Percentiles rank a stretch among this genome's conserved stretches.
Evolutionary conservation across 2,329 filamentous ascomycete species (phyloP).

Genomic region (Tolypocladium amazonense): DNA sequence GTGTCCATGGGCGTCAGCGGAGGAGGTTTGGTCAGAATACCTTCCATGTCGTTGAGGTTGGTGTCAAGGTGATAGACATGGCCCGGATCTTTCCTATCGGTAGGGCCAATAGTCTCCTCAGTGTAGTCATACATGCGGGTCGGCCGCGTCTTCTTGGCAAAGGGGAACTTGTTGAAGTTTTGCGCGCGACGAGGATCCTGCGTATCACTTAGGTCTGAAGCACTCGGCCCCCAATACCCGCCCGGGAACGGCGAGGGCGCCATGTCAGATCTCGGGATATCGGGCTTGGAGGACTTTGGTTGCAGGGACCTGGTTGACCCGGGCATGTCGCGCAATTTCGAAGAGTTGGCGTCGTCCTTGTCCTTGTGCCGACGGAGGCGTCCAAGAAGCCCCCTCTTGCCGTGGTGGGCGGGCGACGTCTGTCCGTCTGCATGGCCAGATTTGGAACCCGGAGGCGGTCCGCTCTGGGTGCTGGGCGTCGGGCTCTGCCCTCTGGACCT

Average conservation of each 20-base stretch:
- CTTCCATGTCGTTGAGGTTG: constrained; percentile 82
- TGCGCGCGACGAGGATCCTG: constrained; percentile 28
- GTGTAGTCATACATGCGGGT: constrained; percentile 37
- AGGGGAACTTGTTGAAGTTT: constrained; percentile 53
- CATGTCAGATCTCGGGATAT: constrained; percentile 29
- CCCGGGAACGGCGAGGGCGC: constrained; percentile 26
- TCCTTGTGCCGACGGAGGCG: constrained; percentile 41
- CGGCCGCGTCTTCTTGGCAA: constrained; percentile 44
- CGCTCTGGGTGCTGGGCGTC: constrained; percentile 63
- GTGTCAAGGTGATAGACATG: constrained; percentile 73
- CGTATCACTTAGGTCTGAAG: constrained; percentile 17
- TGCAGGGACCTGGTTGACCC: constrained; percentile 43
- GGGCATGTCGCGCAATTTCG: constrained; percentile 36
- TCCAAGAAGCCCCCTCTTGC: constrained; percentile 39
- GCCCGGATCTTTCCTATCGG: constrained; percentile 46
- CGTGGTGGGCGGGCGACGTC: constrained; percentile 45
- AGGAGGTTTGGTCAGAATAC: constrained; percentile 65
- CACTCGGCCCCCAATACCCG: constrained; percentile 16
- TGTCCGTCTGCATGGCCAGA: constrained; percentile 41
- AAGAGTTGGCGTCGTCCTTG: constrained; percentile 38
- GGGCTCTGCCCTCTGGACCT: constrained; percentile 65
- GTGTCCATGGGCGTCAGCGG: constrained; percentile 62
- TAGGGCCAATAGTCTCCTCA: constrained; percentile 50
- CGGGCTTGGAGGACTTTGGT: constrained; percentile 35
- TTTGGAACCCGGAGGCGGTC: constrained; percentile 34